Percentiles rank a stretch among this genome's conserved stretches.
Conservation (phyloP, 2,329 filamentous ascomycete species). For the Diplodia mutila region DNA sequence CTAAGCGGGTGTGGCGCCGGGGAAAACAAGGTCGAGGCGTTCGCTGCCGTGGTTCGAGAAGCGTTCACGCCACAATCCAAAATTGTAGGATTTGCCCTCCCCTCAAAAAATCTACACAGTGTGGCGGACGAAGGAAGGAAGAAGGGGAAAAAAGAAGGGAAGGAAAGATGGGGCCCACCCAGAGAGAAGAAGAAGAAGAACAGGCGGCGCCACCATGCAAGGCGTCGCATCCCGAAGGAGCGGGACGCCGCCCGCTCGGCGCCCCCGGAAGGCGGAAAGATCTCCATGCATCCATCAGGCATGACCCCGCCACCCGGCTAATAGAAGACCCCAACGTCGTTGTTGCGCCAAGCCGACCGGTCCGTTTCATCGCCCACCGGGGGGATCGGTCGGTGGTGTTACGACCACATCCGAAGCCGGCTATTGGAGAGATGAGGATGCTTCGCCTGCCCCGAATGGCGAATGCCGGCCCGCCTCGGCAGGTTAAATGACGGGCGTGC, state of each 20-base stretch:
- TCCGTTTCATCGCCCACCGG: not conserved
- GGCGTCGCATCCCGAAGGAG: not conserved
- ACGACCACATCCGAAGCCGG: too few species aligned
- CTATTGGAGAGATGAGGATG: not conserved
- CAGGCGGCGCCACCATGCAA: not conserved
- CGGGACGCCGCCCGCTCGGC: not conserved
- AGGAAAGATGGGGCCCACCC: not conserved
- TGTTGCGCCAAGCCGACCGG: constrained; percentile 2
- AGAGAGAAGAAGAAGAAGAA: too few species aligned
- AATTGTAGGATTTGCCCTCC: too few species aligned
- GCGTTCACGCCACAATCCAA: too few species aligned
- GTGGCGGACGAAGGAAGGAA: not conserved
- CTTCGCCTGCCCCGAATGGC: not conserved
- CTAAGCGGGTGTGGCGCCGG: not conserved
- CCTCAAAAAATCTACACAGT: too few species aligned
- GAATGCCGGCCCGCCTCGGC: not conserved
- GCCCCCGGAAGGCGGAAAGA: constrained; percentile 11
- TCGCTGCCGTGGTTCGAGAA: not conserved
- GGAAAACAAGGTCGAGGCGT: not conserved
- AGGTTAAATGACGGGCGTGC: not conserved
- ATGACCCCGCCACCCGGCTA: not conserved
- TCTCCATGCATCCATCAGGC: not conserved
- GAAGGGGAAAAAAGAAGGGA: not conserved
- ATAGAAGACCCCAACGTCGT: not conserved
- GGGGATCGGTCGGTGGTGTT: too few species aligned